Evolutionary conservation across 2,329 filamentous ascomycete genomes (phyloP).

Genomic region (Penicillium sp.): DNA sequence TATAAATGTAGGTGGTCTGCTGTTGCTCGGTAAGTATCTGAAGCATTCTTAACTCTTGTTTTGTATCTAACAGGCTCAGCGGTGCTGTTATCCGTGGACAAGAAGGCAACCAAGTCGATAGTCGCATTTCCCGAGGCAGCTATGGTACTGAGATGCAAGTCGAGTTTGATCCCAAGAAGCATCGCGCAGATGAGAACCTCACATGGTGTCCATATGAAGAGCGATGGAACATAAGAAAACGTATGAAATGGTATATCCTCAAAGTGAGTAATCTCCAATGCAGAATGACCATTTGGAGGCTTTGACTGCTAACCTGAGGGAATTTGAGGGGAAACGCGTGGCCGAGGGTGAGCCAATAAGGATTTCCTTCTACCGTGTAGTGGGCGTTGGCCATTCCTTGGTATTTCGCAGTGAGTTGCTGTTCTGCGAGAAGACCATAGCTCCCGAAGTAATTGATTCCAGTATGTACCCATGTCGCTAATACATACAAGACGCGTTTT

Average conservation of each 20-base stretch:
- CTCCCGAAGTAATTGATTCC: background rate
- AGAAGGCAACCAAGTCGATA: constrained; percentile 23
- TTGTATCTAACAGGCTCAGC: background rate
- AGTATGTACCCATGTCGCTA: background rate
- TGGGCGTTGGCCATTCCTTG: accelerated
- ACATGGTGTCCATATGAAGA: constrained; percentile 12
- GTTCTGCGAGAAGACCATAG: constrained; percentile 5
- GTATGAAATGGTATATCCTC: constrained; percentile 24
- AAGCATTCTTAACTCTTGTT: no score
- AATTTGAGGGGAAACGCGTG: constrained; percentile 14
- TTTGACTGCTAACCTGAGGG: background rate
- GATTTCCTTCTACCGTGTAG: background rate
- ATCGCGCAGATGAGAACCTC: background rate
- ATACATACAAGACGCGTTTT: background rate
- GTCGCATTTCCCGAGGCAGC: constrained; percentile 19
- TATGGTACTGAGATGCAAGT: background rate
- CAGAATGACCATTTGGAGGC: background rate
- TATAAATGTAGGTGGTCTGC: constrained; percentile 24
- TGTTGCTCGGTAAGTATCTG: constrained; percentile 20
- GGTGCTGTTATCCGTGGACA: constrained; percentile 27
- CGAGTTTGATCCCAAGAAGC: background rate
- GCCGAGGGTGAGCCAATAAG: constrained; percentile 18
- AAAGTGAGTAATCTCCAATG: constrained; percentile 14
- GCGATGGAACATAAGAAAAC: background rate
- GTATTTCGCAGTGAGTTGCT: background rate